phyloP scores from a whole-genome alignment of 2,329 filamentous ascomycete species.

The Ilyonectria sp. region DNA sequence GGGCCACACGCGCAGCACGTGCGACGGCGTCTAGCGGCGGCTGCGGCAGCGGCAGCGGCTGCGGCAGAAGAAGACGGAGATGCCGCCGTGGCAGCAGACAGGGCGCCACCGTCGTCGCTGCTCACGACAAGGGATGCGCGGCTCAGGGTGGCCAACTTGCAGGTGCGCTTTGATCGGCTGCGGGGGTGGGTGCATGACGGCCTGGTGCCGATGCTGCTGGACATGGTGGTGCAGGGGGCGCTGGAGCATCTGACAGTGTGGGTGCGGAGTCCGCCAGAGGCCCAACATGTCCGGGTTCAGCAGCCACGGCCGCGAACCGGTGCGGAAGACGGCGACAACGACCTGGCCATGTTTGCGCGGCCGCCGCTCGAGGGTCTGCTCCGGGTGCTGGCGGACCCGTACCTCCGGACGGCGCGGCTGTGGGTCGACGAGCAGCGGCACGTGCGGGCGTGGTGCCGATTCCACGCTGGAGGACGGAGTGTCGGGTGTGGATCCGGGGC shows the following conservation, averaged over 20 bases:
- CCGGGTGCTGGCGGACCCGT: constrained; percentile 61
- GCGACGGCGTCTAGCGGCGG: constrained; percentile 42
- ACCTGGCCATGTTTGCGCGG: constrained; percentile 44
- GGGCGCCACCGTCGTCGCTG: constrained; percentile 33
- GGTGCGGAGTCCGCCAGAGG: constrained; percentile 32
- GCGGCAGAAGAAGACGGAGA: neutral
- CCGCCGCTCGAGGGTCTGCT: constrained; percentile 55
- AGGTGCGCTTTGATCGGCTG: constrained; percentile 49
- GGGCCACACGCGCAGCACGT: constrained; percentile 48
- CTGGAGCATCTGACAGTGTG: constrained; percentile 47
- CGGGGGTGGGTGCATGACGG: constrained; percentile 51
- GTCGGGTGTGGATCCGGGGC: constrained; percentile 33
- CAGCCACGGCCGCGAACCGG: constrained; percentile 7
- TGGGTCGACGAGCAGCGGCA: constrained; percentile 55
- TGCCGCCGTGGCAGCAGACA: neutral
- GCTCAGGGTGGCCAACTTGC: constrained; percentile 47
- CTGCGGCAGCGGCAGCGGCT: constrained; percentile 32
- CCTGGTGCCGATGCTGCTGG: constrained; percentile 49
- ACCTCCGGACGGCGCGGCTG: constrained; percentile 58
- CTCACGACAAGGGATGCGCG: constrained; percentile 44
- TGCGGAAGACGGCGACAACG: constrained; percentile 2
- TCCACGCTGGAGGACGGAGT: constrained; percentile 51
- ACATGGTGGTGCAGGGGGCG: constrained; percentile 52
- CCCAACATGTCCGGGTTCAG: neutral
- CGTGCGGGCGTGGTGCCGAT: constrained; percentile 58